These are phyloP conservation scores for Puccinia triticina DNA, from an alignment of 1,284 basidiomycete genomes.

Conservation along the genomic window DNA sequence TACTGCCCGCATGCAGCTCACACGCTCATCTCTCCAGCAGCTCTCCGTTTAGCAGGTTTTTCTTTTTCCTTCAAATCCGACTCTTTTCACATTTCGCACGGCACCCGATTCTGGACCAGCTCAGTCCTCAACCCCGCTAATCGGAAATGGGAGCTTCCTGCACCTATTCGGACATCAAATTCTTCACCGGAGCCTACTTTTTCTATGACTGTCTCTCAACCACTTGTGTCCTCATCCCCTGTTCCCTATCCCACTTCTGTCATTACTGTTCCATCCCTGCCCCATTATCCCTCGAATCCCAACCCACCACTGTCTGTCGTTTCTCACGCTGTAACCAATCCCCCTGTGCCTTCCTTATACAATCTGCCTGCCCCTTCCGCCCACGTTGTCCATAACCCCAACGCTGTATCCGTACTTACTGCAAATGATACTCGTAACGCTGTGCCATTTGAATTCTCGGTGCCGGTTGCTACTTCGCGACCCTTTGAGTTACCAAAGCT, in stretches of 20 bases:
- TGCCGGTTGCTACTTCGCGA: too few relatives aligned
- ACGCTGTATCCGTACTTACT: too few relatives aligned
- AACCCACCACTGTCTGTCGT: too few relatives aligned
- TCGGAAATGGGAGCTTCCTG: not conserved
- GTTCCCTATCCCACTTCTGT: too few relatives aligned
- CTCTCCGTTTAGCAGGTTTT: not conserved
- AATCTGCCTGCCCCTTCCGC: too few relatives aligned
- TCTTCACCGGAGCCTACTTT: too few relatives aligned
- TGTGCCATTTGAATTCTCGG: not conserved
- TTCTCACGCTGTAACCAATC: too few relatives aligned
- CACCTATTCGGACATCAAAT: not conserved
- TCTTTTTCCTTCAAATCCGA: not conserved
- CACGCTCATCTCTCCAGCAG: slow-evolving; percentile 11
- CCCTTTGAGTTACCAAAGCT: not conserved
- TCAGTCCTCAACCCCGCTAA: not conserved
- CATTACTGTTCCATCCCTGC: too few relatives aligned
- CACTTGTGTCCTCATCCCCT: not conserved
- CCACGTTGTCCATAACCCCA: too few relatives aligned
- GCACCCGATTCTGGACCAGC: not conserved
- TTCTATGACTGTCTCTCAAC: not conserved
- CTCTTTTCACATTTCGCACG: not conserved
- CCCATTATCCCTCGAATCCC: too few relatives aligned
- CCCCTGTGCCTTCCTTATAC: too few relatives aligned
- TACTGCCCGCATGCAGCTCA: not conserved
- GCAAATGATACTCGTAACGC: too few relatives aligned